Base-by-base conservation (phyloP, 2,329 filamentous ascomycete species). In the Leptographium procerum region DNA sequence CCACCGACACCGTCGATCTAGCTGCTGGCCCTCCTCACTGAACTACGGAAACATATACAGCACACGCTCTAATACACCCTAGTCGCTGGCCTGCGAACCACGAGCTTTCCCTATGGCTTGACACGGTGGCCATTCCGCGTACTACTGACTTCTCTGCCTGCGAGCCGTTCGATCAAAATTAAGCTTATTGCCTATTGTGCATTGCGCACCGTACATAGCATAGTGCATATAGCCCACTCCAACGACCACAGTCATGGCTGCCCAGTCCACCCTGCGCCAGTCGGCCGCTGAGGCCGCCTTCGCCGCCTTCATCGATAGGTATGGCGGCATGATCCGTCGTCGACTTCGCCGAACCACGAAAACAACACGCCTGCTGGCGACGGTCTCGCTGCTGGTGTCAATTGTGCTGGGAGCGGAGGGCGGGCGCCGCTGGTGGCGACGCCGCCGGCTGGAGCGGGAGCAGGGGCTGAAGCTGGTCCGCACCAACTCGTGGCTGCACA, bases 401-500 rank as follows among this genome's bases (percentile, higher is more conserved):
- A 91, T 97, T 64, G 82, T 96, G 65, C 81, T 87, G 61, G 79
- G 86, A 52, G 86, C 86, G 58, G 91, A 89, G 74, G 91, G 91
- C 61, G 83, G 84, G n/a, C 84, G 86, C 60, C 83, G 82, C 61
- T 89, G 87, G 82, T 92, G 89, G 81, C 85, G 80, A 67, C 83
- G 79, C 59, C 80, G 84, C 61, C 83, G 82, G 54, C 85, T 84
- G 63, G 92, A 97, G 72, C 85, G 83, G 64, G 91, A 94, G 65
- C 87, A 91, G 65, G 91, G 91, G 6, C 80, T 83, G 62, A 87
- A 88, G 63, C 79, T 99, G 57, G 76, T 97, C 62, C 84, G 94
- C 59, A 87, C 89, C 61, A 99, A 99, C 72, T 97, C 92, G 34
- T 95, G 91, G 67, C 78, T 97, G 62, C 84, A 88, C 72, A 90